Evolutionary conservation across 352 stramenopile species (phyloP).

Genomic region (Globisporangium sylvaticum): DNA sequence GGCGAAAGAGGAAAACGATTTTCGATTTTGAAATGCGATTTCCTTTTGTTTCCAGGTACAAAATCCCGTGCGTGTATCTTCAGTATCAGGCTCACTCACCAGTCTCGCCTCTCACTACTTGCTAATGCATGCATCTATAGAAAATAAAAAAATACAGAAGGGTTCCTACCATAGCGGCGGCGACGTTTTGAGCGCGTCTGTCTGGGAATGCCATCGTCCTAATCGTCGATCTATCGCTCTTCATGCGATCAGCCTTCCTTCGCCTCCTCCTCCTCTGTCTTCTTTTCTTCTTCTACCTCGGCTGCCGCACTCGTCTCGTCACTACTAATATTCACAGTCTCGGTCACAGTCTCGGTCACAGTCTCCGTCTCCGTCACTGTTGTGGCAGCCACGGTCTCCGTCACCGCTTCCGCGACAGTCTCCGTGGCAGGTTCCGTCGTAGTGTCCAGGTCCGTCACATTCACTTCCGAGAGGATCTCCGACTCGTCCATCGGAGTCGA

Average conservation of each 20-base stretch:
- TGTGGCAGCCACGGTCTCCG: slow-evolving; percentile 1
- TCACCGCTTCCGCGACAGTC: slow-evolving; percentile 23
- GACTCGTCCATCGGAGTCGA: slow-evolving; percentile 47
- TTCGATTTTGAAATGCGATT: slow-evolving; percentile 1
- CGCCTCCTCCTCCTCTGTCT: slow-evolving; percentile 9
- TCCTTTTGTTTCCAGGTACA: slow-evolving; percentile 1
- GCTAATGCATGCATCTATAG: slow-evolving; percentile 13
- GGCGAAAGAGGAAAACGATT: not conserved
- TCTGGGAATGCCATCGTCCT: slow-evolving; percentile 5
- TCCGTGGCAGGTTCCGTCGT: slow-evolving; percentile 11
- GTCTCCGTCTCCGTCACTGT: slow-evolving; percentile 2
- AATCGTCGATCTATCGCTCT: slow-evolving; percentile 16
- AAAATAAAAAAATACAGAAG: slow-evolving; percentile 15
- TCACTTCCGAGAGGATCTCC: slow-evolving; percentile 28
- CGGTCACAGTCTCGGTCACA: slow-evolving; percentile 15
- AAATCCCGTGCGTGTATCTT: slow-evolving; percentile 16
- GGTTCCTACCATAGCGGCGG: slow-evolving; percentile 1
- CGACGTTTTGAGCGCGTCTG: not conserved
- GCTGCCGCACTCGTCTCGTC: slow-evolving; percentile 13
- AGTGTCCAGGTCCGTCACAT: slow-evolving; percentile 1
- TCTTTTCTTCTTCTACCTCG: slow-evolving; percentile 8
- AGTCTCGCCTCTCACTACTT: slow-evolving; percentile 3
- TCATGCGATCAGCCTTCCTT: slow-evolving; percentile 10
- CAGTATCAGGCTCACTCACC: slow-evolving; percentile 7
- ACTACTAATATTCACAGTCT: slow-evolving; percentile 16